A percentile compares a stretch with the other conserved stretches of the same genome.
Conservation (phyloP, 345 rosid species). For the Isatis tinctoria region DNA sequence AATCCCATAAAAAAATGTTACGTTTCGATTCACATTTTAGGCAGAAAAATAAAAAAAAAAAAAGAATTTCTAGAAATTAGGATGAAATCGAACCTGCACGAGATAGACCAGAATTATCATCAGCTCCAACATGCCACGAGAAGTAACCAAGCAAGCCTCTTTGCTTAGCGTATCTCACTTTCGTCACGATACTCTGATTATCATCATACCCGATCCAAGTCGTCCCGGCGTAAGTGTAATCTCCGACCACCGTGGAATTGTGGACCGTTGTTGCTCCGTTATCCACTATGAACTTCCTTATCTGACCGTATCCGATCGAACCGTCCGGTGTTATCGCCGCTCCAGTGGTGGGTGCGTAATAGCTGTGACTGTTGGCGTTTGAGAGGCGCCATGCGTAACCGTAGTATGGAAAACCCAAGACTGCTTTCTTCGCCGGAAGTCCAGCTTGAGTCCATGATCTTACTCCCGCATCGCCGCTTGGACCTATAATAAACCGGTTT, state of each 20-base stretch:
- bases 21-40: neutral
- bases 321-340: slow-evolving; percentile 37
- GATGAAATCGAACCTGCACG: slow-evolving; percentile 28
- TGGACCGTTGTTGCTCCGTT: slow-evolving; percentile 41
- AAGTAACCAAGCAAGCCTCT: slow-evolving; percentile 63
- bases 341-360: slow-evolving; percentile 46
- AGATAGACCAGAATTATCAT: slow-evolving; percentile 46
- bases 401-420: slow-evolving; percentile 56
- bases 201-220: slow-evolving; percentile 66
- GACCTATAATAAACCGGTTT: slow-evolving; percentile 8
- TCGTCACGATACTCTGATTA: slow-evolving; percentile 39
- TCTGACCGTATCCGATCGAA: slow-evolving; percentile 24
- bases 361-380: slow-evolving; percentile 45
- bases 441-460: slow-evolving; percentile 52
- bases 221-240: slow-evolving; percentile 46
- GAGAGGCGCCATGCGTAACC: slow-evolving; percentile 60
- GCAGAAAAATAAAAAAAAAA: no score
- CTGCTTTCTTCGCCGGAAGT: slow-evolving; percentile 42
- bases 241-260: slow-evolving; percentile 42
- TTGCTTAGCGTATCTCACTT: slow-evolving; percentile 47
- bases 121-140: slow-evolving; percentile 65
- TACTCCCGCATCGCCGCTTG: slow-evolving; percentile 56
- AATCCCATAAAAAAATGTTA: neutral
- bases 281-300: slow-evolving; percentile 34
- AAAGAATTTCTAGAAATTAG: neutral